Percentiles rank a stretch among this genome's conserved stretches.
Evolutionary conservation across 164 flowering plant genomes (phyloP).

Genomic region (Sextonia rubra): DNA sequence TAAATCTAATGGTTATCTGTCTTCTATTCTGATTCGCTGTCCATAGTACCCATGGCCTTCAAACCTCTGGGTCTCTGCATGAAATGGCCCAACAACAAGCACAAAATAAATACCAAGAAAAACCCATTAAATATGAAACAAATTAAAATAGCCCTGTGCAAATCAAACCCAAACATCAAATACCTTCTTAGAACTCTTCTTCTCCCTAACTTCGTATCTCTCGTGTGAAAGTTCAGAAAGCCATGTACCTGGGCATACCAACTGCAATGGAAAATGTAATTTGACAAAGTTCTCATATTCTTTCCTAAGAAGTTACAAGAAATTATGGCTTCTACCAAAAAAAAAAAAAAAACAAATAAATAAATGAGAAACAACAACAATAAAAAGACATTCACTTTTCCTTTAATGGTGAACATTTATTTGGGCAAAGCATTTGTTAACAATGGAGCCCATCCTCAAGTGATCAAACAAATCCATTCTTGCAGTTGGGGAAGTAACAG

Average conservation of each 20-base stretch:
- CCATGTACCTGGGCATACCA: slow-evolving; percentile 89
- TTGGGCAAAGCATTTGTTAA: neutral
- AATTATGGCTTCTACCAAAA: neutral
- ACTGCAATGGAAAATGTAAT: slow-evolving; percentile 27
- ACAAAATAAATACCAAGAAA: neutral
- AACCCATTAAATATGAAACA: neutral
- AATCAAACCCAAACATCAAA: neutral
- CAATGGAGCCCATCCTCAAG: neutral
- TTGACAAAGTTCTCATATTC: neutral
- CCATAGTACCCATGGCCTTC: slow-evolving; percentile 86
- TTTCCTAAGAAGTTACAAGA: neutral
- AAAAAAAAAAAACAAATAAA: neutral
- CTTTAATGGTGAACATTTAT: neutral
- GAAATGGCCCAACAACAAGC: neutral
- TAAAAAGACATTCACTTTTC: neutral
- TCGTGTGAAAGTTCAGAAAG: slow-evolving; percentile 82
- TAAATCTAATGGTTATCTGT: neutral
- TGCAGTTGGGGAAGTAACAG: no score
- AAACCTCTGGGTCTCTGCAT: slow-evolving; percentile 88
- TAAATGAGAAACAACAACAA: no score
- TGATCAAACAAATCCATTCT: no score
- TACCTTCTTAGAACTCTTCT: slow-evolving; percentile 86
- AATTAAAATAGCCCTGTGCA: neutral
- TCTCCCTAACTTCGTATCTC: slow-evolving; percentile 87
- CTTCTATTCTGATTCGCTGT: slow-evolving; percentile 72